phyloP scores from a whole-genome alignment of 257 asterid species.

The Gentiana dahurica region DNA sequence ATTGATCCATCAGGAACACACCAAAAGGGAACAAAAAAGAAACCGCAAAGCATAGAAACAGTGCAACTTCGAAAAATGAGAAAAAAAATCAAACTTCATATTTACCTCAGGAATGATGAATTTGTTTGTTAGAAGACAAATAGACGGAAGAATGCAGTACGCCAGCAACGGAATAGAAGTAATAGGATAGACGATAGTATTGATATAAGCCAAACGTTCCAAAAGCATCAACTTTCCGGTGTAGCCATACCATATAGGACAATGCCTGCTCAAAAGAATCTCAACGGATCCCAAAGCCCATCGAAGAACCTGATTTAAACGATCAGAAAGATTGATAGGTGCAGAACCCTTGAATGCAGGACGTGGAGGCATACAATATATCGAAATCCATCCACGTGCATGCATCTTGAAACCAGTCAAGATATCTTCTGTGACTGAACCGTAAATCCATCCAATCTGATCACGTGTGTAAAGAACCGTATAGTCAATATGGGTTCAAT shows the following conservation, averaged over 20 bases:
- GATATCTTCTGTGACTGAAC: conserved; percentile 91
- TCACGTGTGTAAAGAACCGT: background rate
- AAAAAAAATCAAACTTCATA: conserved; percentile 1
- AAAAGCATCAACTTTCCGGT: conserved; percentile 52
- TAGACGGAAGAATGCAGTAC: conserved; percentile 79
- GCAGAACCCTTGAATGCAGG: conserved; percentile 96
- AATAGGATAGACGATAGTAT: conserved; percentile 77
- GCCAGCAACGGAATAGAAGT: conserved; percentile 79
- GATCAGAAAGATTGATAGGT: conserved; percentile 91
- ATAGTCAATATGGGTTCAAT: too few relatives aligned
- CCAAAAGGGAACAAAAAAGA: too few relatives aligned
- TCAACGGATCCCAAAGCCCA: conserved; percentile 97
- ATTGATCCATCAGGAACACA: too few relatives aligned
- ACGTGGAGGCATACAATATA: conserved; percentile 82
- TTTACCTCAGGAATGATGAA: conserved; percentile 76
- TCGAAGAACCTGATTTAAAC: conserved; percentile 87
- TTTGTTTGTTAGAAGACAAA: conserved; percentile 80
- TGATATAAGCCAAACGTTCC: conserved; percentile 78
- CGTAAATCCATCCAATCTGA: conserved; percentile 95
- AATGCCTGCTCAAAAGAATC: conserved; percentile 80
- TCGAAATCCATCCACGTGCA: conserved; percentile 84
- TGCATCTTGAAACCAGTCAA: conserved; percentile 95
- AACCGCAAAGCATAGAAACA: too few relatives aligned
- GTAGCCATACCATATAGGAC: conserved; percentile 92
- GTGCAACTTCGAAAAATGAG: too few relatives aligned